A percentile compares a stretch with the other conserved stretches of the same genome.
phyloP scores from a whole-genome alignment of 2,329 filamentous ascomycete genomes.

The Fusarium sacchari region DNA sequence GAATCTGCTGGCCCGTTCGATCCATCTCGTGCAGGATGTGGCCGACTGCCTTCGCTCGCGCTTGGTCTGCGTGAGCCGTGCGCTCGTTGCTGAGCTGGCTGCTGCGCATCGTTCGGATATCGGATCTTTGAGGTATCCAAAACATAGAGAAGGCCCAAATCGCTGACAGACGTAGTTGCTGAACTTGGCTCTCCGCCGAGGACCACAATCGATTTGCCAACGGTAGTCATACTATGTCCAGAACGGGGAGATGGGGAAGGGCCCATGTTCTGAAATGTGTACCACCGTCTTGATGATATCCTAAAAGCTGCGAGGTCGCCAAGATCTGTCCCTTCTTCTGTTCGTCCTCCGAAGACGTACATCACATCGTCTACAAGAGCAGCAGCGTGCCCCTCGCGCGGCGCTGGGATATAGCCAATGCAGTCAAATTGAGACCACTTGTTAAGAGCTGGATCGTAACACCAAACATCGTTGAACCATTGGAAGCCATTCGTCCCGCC shows the following conservation, averaged over 20 bases:
- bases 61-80: slow-evolving; percentile 57
- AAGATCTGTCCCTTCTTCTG: slow-evolving; percentile 90
- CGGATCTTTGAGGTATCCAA: slow-evolving; percentile 96
- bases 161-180: slow-evolving; percentile 79
- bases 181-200: slow-evolving; percentile 95
- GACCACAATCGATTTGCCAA: slow-evolving; percentile 91
- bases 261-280: slow-evolving; percentile 99
- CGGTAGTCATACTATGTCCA: slow-evolving; percentile 96
- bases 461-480: slow-evolving; percentile 99
- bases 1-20: slow-evolving; percentile 62
- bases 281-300: slow-evolving; percentile 87
- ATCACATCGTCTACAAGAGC: slow-evolving; percentile 96
- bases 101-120: slow-evolving; percentile 81
- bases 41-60: slow-evolving; percentile 52
- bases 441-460: slow-evolving; percentile 86
- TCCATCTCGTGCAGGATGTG: slow-evolving; percentile 59
- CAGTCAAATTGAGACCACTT: slow-evolving; percentile 91
- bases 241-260: slow-evolving; percentile 92
- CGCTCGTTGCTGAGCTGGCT: slow-evolving; percentile 48
- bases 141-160: slow-evolving; percentile 89
- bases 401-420: slow-evolving; percentile 95
- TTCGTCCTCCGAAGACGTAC: slow-evolving; percentile 98
- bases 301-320: slow-evolving; percentile 88
- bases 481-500: slow-evolving; percentile 94
- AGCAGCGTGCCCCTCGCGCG: slow-evolving; percentile 93